Conservation (phyloP, 2,329 filamentous ascomycete genomes). For the Cordyceps militaris region DNA sequence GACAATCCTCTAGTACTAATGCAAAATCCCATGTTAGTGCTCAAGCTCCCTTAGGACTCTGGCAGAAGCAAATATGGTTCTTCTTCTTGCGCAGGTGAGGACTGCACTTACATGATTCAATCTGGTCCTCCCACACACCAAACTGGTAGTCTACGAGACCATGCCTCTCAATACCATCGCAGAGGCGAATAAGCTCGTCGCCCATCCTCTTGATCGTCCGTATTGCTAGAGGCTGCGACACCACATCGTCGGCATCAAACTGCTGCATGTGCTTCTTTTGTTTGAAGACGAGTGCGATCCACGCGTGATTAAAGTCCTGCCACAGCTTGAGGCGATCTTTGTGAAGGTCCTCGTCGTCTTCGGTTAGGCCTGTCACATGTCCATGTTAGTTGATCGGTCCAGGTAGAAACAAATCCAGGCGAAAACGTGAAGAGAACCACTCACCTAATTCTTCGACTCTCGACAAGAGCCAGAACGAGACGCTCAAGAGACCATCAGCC, state of each 20-base stretch:
- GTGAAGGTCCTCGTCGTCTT: constrained; percentile 72
- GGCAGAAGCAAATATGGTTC: background rate
- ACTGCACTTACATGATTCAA: constrained; percentile 62
- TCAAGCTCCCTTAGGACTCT: background rate
- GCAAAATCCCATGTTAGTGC: background rate
- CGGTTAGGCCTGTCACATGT: constrained; percentile 60
- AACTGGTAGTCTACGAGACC: constrained; percentile 98
- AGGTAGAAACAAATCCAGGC: background rate
- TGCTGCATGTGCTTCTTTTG: constrained; percentile 70
- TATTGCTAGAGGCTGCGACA: constrained; percentile 49
- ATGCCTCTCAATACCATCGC: constrained; percentile 79
- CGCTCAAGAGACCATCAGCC: constrained; percentile 43
- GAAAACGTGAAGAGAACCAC: constrained; percentile 18
- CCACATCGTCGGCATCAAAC: constrained; percentile 51
- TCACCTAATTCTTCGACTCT: constrained; percentile 50
- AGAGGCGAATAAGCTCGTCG: constrained; percentile 71
- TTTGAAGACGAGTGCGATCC: constrained; percentile 75
- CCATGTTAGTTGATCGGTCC: background rate
- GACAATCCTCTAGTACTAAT: constrained; percentile 32
- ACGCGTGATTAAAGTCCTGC: constrained; percentile 91
- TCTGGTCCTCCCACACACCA: constrained; percentile 92
- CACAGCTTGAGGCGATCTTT: constrained; percentile 75
- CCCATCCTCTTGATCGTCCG: constrained; percentile 72
- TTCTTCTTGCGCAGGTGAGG: background rate
- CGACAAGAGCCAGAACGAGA: constrained; percentile 50